These are phyloP conservation scores for Cryptococcus sp. DNA, from an alignment of 1,284 basidiomycete species.

Conservation along the genomic window DNA sequence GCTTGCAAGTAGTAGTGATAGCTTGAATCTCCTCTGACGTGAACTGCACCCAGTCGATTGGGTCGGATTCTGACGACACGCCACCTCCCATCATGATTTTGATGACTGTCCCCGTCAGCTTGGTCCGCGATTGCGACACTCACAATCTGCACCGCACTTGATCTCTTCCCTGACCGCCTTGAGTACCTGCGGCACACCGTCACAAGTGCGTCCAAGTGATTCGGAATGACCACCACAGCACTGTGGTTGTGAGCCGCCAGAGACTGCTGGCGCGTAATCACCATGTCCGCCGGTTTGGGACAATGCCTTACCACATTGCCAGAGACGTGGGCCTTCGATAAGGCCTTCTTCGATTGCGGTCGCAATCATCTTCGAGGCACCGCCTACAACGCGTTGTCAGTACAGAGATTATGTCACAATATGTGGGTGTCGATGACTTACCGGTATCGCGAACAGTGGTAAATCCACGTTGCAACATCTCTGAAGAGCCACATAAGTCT, in stretches of 20 bases:
- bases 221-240: constrained; percentile 56
- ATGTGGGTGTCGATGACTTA: no score
- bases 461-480: constrained; percentile 58
- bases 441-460: constrained; percentile 58
- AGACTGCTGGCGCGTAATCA: constrained; percentile 29
- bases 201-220: constrained; percentile 39
- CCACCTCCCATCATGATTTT: constrained; percentile 57
- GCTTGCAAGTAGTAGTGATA: constrained; percentile 56
- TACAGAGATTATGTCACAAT: no score
- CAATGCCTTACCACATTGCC: constrained; percentile 57
- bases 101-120: constrained; percentile 14
- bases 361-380: constrained; percentile 56
- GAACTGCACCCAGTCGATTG: constrained; percentile 58
- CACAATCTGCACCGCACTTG: constrained; percentile 56
- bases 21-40: constrained; percentile 57
- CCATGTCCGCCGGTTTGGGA: constrained; percentile 60
- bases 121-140: not conserved
- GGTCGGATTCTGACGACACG: constrained; percentile 56
- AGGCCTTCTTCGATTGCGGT: constrained; percentile 56
- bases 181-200: constrained; percentile 52
- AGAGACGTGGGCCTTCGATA: constrained; percentile 54
- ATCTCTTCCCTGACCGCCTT: constrained; percentile 56
- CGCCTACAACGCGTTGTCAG: constrained; percentile 36
- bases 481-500: constrained; percentile 20
- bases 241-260: constrained; percentile 33